phyloP scores from a whole-genome alignment of 208 protist genomes.

The Crithidia expoeki region DNA sequence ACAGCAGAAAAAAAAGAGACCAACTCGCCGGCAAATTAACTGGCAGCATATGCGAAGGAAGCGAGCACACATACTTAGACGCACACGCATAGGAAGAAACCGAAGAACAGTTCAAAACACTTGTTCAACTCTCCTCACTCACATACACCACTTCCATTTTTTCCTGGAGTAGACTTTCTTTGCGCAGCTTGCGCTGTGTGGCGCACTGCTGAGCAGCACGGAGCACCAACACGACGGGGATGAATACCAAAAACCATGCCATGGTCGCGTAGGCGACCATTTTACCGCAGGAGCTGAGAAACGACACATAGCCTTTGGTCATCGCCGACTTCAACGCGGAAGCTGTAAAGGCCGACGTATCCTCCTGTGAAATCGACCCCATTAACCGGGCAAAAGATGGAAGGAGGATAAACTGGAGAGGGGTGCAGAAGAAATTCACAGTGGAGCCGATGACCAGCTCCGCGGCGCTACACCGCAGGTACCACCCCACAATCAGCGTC shows the following conservation, averaged over 20 bases:
- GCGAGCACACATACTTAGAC: too few relatives aligned
- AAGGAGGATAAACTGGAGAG: conserved; percentile 52
- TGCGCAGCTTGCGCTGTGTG: background rate
- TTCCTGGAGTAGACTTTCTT: background rate
- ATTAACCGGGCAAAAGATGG: conserved; percentile 34
- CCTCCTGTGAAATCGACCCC: conserved; percentile 9
- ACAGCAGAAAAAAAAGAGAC: too few relatives aligned
- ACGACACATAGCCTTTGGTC: conserved; percentile 21
- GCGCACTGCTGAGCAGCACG: conserved; percentile 6
- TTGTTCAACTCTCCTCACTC: background rate
- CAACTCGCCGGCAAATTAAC: too few relatives aligned
- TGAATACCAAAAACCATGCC: conserved; percentile 34
- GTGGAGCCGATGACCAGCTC: conserved; percentile 41
- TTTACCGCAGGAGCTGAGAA: conserved; percentile 31
- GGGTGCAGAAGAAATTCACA: conserved; percentile 50
- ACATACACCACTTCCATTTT: background rate
- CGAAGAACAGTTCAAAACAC: too few relatives aligned
- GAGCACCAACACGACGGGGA: conserved; percentile 24
- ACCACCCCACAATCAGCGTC: conserved; percentile 27
- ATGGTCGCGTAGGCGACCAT: conserved; percentile 45
- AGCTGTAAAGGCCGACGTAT: conserved; percentile 37
- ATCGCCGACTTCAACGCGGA: conserved; percentile 28
- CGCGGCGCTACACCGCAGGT: conserved; percentile 18
- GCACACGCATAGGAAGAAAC: too few relatives aligned
- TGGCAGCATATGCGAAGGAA: too few relatives aligned